phyloP scores from a whole-genome alignment of 164 flowering plant species.

The Umbilicus rupestris region DNA sequence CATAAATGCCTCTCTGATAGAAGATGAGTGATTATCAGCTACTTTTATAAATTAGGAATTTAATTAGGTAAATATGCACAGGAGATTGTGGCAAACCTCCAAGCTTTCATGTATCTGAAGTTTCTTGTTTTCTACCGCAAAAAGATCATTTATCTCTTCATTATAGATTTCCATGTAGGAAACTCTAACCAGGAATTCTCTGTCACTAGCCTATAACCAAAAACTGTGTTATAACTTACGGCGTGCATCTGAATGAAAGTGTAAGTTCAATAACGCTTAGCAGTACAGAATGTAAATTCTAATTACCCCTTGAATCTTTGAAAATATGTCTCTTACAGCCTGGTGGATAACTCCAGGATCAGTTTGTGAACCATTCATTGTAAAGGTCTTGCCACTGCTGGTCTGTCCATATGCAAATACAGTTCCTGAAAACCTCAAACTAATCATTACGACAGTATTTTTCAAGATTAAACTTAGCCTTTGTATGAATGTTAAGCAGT shows the following conservation, averaged over 20 bases:
- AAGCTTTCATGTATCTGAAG: slow-evolving; percentile 91
- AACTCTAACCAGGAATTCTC: slow-evolving; percentile 86
- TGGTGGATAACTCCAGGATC: slow-evolving; percentile 74
- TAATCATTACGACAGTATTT: background rate
- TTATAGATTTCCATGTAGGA: slow-evolving; percentile 98
- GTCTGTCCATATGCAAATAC: slow-evolving; percentile 96
- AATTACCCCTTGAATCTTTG: slow-evolving; percentile 43
- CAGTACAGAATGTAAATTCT: background rate
- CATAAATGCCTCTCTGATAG: slow-evolving; percentile 80
- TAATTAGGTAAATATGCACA: background rate
- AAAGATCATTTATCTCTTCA: slow-evolving; percentile 93
- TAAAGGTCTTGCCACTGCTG: slow-evolving; percentile 88
- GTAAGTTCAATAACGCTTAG: too few species aligned
- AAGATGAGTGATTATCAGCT: slow-evolving; percentile 9
- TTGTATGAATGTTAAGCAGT: too few species aligned
- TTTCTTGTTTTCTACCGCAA: slow-evolving; percentile 71
- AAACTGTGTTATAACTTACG: background rate
- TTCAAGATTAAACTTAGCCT: too few species aligned
- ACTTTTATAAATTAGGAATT: background rate
- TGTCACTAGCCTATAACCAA: slow-evolving; percentile 31
- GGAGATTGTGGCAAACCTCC: slow-evolving; percentile 42
- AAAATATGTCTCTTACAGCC: slow-evolving; percentile 60
- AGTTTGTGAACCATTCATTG: slow-evolving; percentile 75
- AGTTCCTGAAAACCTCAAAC: slow-evolving; percentile 42
- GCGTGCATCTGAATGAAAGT: too few species aligned